These are phyloP conservation scores for Gypsophila paniculata DNA, from an alignment of 179 eudicot species.

Conservation along the genomic window DNA sequence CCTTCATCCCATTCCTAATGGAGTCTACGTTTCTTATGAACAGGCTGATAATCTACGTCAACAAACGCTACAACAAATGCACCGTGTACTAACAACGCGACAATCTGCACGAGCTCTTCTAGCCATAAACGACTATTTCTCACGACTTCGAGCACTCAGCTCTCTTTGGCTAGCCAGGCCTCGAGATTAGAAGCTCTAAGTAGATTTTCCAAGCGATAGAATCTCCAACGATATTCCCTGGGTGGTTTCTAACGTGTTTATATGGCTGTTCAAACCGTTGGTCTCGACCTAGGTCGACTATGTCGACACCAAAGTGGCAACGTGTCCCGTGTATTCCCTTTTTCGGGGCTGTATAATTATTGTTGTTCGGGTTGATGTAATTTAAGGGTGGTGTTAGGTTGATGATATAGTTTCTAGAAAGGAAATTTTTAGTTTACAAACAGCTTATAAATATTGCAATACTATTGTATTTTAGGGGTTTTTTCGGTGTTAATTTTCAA, in stretches of 20 bases:
- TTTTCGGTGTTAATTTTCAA: conserved; percentile 5
- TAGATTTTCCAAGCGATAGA: background rate
- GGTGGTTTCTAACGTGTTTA: background rate
- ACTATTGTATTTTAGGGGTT: background rate
- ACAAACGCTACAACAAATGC: conserved; percentile 88
- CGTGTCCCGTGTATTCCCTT: background rate
- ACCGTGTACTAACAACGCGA: conserved; percentile 72
- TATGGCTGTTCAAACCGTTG: background rate
- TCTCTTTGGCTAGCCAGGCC: conserved; percentile 95
- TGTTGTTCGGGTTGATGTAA: conserved; percentile 19
- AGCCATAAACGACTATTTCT: conserved; percentile 71
- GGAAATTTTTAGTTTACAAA: conserved; percentile 14
- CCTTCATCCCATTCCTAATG: background rate
- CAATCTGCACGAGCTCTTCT: conserved; percentile 94
- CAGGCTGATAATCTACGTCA: conserved; percentile 89
- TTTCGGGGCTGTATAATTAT: conserved; percentile 18
- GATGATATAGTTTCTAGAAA: conserved; percentile 19
- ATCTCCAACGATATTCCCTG: background rate
- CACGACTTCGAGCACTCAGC: conserved; percentile 90
- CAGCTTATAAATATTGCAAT: conserved; percentile 18
- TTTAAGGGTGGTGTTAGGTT: conserved; percentile 21
- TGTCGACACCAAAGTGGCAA: background rate
- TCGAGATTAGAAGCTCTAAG: conserved; percentile 39
- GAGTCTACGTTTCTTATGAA: conserved; percentile 6
- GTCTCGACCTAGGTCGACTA: conserved; percentile 2